Base-by-base conservation (phyloP, 306 rosid species). In the Echinosophora koreensis region DNA sequence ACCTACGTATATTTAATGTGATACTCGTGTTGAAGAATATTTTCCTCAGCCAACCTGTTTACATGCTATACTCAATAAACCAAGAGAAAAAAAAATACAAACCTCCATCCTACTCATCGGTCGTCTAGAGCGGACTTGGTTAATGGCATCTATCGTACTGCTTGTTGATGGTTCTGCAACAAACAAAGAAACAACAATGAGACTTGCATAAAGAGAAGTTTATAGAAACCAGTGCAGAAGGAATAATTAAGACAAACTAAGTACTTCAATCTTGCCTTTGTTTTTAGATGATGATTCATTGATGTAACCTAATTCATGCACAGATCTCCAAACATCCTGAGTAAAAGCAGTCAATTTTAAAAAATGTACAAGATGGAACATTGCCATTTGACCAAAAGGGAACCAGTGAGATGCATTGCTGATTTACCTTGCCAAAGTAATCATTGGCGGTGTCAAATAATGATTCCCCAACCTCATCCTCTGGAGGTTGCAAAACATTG, bases 31-130 rank as follows among this genome's bases (percentile, higher is more conserved):
- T 16, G 58, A 38, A 52, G 34, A 38, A 6, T 44, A 12, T 11
- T 3, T 35, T 47, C 9, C 65, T 58, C 41, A 57, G 49, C 54
- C 55, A 55, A 35, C 8, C 60, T 62, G 27, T 44, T 66, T 46
- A 42, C 51, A 65, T 55, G 62, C 39, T 44, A 47, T 35, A 57
- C 76, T 22, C 39, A 51, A 56, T 37, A 52, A 56, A 62, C 55
- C 10, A 55, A 74, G 73, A 67, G 18, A 54, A 59, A 69, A 82
- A 71, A 62, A n/a, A n/a, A n/a, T 66, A 81, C 91, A 84, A 59
- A 92, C 99, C 92, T 96, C 99, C 77, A 85, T 92, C 81, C 97
- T 92, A 85, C 99, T 96, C 97, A 96, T 96, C 5, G 99, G 92
- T 81, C 99, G 90, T 91, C 85, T 89, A 37, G 97, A 87, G 83